These are phyloP conservation scores for Boletus tylopilopsis DNA, from an alignment of 768 basidiomycete genomes.

Conservation along the genomic window DNA sequence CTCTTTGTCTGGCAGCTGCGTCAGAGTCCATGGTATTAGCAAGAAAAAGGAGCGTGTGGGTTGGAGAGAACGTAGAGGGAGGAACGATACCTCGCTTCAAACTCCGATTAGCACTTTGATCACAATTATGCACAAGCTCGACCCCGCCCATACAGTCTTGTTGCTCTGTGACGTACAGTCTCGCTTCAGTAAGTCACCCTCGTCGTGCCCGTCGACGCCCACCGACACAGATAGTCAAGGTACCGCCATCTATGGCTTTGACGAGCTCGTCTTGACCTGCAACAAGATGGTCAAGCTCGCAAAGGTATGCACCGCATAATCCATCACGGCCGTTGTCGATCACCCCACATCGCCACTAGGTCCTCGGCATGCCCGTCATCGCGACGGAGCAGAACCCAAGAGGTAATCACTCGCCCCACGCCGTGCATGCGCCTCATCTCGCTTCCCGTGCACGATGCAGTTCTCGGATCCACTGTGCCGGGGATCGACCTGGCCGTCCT, in stretches of 20 bases:
- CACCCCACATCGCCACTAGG: conserved; percentile 17
- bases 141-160: conserved; percentile 49
- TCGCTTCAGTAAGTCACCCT: conserved; percentile 59
- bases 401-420: conserved; percentile 40
- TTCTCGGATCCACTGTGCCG: conserved; percentile 64
- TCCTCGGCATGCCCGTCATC: conserved; percentile 68
- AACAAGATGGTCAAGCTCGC: conserved; percentile 78
- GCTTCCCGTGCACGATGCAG: conserved; percentile 32
- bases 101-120: conserved; percentile 21
- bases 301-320: conserved; percentile 40
- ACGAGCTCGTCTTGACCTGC: conserved; percentile 62
- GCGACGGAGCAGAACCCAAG: conserved; percentile 81
- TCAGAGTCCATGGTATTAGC: conserved; percentile 31
- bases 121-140: conserved; percentile 32
- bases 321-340: not conserved
- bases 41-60: conserved; percentile 20
- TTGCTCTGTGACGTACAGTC: conserved; percentile 84
- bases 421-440: conserved; percentile 5
- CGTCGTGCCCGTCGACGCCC: not conserved
- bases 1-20: conserved; percentile 42
- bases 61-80: conserved; percentile 8
- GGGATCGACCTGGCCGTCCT: conserved; percentile 55
- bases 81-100: conserved; percentile 1
- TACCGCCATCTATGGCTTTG: conserved; percentile 63
- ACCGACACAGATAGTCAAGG: conserved; percentile 21